Evolutionary conservation across 1,139 yeast species (phyloP).

Genomic region (Nakaseomyces sp.): DNA sequence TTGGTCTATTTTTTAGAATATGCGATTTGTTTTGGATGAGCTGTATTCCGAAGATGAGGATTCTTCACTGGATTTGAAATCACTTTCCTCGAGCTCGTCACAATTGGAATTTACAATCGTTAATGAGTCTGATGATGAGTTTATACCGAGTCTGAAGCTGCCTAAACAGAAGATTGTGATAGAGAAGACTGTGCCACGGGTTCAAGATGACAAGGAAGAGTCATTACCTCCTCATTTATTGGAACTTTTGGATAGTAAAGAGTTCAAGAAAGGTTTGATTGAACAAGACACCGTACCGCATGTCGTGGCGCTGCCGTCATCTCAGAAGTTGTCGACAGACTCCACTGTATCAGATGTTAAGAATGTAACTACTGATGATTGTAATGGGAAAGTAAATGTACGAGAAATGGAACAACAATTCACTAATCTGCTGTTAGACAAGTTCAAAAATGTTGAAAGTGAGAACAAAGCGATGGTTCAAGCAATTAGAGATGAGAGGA

Average conservation of each 20-base stretch:
- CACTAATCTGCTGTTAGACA: neutral
- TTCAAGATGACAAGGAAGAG: neutral
- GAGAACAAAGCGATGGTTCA: conserved; percentile 6
- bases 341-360: neutral
- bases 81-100: conserved; percentile 1
- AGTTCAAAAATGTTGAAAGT: neutral
- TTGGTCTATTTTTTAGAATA: no score
- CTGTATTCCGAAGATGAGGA: conserved; percentile 3
- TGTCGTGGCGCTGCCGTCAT: neutral
- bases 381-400: neutral
- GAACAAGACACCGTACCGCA: conserved; percentile 12
- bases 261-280: conserved; percentile 1
- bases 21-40: conserved; percentile 4
- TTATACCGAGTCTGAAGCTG: conserved; percentile 15
- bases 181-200: conserved; percentile 1
- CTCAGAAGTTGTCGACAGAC: neutral
- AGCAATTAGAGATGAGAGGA: conserved; percentile 9
- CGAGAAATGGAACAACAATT: neutral
- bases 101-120: conserved; percentile 15
- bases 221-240: neutral
- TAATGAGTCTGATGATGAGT: conserved; percentile 15
- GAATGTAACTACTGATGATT: neutral
- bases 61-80: neutral
- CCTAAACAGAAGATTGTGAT: conserved; percentile 11
- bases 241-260: conserved; percentile 4